Evolutionary conservation across 2,329 filamentous ascomycete genomes (phyloP).

Genomic region (Penicillium sp.): DNA sequence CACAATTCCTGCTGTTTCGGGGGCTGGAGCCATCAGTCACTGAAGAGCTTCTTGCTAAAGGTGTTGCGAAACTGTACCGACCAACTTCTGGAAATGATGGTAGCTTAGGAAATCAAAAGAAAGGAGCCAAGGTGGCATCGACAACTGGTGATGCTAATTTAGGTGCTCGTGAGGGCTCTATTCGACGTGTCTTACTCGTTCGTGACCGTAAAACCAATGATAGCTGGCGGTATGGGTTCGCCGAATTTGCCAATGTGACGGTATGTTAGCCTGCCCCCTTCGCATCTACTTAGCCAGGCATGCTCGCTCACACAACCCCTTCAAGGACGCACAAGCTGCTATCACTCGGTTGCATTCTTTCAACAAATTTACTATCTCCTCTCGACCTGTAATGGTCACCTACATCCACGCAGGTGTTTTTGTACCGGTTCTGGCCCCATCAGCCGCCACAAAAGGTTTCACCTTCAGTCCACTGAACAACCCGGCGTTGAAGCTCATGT

Average conservation of each 20-base stretch:
- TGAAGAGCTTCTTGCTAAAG: constrained; percentile 71
- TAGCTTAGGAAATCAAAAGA: constrained; percentile 43
- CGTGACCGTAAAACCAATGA: constrained; percentile 70
- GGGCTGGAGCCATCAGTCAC: constrained; percentile 69
- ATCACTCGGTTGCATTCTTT: constrained; percentile 70
- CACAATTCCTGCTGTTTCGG: constrained; percentile 74
- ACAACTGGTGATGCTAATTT: constrained; percentile 61
- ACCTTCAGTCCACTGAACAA: constrained; percentile 73
- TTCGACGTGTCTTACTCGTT: constrained; percentile 74
- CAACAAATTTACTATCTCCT: constrained; percentile 75
- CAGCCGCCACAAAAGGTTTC: constrained; percentile 59
- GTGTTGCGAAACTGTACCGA: constrained; percentile 72
- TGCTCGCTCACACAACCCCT: constrained; percentile 5
- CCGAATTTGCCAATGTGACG: constrained; percentile 74
- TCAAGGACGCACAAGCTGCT: constrained; percentile 68
- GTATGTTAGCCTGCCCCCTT: constrained; percentile 26
- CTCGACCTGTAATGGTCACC: constrained; percentile 67
- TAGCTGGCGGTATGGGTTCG: constrained; percentile 80
- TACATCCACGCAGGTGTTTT: constrained; percentile 87
- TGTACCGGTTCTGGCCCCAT: constrained; percentile 66
- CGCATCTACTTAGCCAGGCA: not conserved
- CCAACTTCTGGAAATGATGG: constrained; percentile 40
- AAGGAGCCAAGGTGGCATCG: constrained; percentile 53
- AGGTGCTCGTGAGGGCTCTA: constrained; percentile 71
- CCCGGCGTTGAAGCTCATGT: constrained; percentile 65